These are phyloP conservation scores for Globisporangium perplexum DNA, from an alignment of 352 stramenopile genomes.

Conservation along the genomic window DNA sequence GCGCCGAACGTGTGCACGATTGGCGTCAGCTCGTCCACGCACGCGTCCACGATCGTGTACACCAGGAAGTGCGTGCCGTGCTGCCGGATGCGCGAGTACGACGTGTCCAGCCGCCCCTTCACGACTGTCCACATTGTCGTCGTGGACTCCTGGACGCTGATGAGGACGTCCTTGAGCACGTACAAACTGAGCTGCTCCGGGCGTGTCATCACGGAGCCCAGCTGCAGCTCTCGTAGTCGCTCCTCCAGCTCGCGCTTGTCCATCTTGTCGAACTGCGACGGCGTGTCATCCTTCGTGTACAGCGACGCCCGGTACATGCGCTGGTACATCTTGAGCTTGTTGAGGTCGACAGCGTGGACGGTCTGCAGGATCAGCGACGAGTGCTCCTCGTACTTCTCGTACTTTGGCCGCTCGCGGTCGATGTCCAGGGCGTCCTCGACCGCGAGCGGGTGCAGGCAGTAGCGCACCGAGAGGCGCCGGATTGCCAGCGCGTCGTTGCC, in stretches of 20 bases:
- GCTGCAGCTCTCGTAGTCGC: slow-evolving; percentile 46
- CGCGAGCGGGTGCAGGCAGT: slow-evolving; percentile 77
- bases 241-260: slow-evolving; percentile 53
- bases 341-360: slow-evolving; percentile 43
- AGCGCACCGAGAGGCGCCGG: slow-evolving; percentile 69
- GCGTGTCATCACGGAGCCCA: slow-evolving; percentile 61
- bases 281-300: slow-evolving; percentile 41
- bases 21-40: slow-evolving; percentile 74
- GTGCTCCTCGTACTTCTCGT: slow-evolving; percentile 84
- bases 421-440: slow-evolving; percentile 82
- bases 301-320: slow-evolving; percentile 67
- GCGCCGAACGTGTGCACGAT: slow-evolving; percentile 71
- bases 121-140: slow-evolving; percentile 51
- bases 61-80: slow-evolving; percentile 64
- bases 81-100: slow-evolving; percentile 82
- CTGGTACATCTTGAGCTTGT: slow-evolving; percentile 58
- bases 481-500: slow-evolving; percentile 57
- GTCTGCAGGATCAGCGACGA: slow-evolving; percentile 72
- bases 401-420: slow-evolving; percentile 75
- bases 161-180: slow-evolving; percentile 63
- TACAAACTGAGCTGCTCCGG: slow-evolving; percentile 78
- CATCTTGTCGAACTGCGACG: slow-evolving; percentile 61
- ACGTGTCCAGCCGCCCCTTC: slow-evolving; percentile 60
- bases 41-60: slow-evolving; percentile 79
- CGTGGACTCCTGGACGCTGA: slow-evolving; percentile 57